A percentile compares a stretch with the other conserved stretches of the same genome.
phyloP scores from a whole-genome alignment of 345 rosid species.

The Pugionium cornutum region DNA sequence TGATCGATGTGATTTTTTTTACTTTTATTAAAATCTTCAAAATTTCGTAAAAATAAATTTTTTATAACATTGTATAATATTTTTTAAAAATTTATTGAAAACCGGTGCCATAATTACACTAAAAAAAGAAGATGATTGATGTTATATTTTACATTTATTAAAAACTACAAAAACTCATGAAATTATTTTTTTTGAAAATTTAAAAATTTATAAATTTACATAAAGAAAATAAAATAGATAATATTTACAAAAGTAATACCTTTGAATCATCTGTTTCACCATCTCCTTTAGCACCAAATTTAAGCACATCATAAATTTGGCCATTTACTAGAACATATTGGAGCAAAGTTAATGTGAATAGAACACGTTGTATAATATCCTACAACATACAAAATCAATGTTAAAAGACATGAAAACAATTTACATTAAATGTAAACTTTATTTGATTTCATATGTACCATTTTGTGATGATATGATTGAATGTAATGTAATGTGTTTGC shows the following conservation, averaged over 20 bases:
- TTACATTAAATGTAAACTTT: not conserved
- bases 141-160: too few relatives aligned
- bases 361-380: conserved; percentile 6
- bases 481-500: not conserved
- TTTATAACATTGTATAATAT: too few relatives aligned
- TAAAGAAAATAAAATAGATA: not conserved
- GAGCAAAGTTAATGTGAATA: conserved; percentile 14
- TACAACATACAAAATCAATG: conserved; percentile 11
- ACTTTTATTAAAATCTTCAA: too few relatives aligned
- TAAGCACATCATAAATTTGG: conserved; percentile 26
- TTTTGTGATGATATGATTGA: conserved; percentile 11
- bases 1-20: too few relatives aligned
- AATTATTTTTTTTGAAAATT: too few relatives aligned
- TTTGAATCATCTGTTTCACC: conserved; percentile 29
- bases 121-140: too few relatives aligned
- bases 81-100: too few relatives aligned
- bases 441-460: conserved; percentile 18
- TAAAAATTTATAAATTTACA: too few relatives aligned
- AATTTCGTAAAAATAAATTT: too few relatives aligned
- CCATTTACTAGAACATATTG: conserved; percentile 18
- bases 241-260: conserved; percentile 3
- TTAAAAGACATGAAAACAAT: not conserved
- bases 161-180: too few relatives aligned
- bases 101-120: too few relatives aligned
- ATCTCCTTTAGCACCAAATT: conserved; percentile 37